Base-by-base conservation (phyloP, 1,284 basidiomycete genomes). In the Cryptococcus maquisensis region DNA sequence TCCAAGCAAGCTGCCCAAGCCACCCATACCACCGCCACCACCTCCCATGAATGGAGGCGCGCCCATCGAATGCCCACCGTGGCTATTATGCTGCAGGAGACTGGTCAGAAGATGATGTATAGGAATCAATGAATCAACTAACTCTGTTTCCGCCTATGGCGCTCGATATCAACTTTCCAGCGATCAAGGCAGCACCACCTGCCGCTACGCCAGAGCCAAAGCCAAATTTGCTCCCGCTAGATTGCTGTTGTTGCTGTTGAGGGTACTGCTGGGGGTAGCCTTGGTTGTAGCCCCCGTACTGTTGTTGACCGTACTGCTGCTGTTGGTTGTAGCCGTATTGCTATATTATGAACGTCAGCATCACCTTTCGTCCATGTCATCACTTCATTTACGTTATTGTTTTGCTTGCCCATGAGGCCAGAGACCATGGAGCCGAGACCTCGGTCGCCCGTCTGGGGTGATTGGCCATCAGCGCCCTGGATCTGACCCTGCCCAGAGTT, bases 11-110 rank as follows among this genome's bases (percentile, higher is more conserved):
- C 39, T 21, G 23, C 18, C 52, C 28, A 24, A n/a, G 8, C 48
- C 48, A 35, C 42, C 46, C 49, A 50, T 60, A 18, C 54, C 47
- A 51, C 58, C 57, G 4, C 52, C 53, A 8, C 55, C 52, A 40
- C 60, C 55, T 24, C 59, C 60, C 64, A 67, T 63, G 61, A 68
- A 69, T 3, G 69, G 67, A 8, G 68, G 68, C 13, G 67, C 61
- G 24, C 68, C 68, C 59, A 65, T 64, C 18, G 36, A 43, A 47
- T 68, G 66, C 7, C 44, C 23, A 10, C 59, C 52, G n/a, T 40
- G n/a, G 2, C 54, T 52, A 51, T 54, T 47, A 37, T 52, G 45
- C 41, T 46, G 48, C 32, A 54, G 21, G 20, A 10, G n/a, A 16
- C n/a, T 24, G 51, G 52, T 49, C 40, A 44, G 15, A 37, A 13